Evolutionary conservation across 2,329 filamentous ascomycete species (phyloP).

Genomic region (Fusarium clavum): DNA sequence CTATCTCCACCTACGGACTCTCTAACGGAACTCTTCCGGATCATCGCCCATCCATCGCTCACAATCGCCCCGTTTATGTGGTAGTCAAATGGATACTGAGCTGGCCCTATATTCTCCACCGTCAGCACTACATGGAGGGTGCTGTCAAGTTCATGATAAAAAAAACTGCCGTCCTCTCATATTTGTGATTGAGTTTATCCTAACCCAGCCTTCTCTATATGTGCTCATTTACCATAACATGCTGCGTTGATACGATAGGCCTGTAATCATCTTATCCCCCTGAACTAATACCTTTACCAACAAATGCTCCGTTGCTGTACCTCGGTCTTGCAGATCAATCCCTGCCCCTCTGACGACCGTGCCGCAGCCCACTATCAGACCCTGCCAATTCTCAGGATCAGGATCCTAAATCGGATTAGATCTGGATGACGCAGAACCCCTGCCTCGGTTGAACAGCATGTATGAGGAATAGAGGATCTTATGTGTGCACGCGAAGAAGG

Average conservation of each 20-base stretch:
- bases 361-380: conserved; percentile 4
- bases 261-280: background rate
- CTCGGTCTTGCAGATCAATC: background rate
- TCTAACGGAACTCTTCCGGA: conserved; percentile 4
- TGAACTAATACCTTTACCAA: background rate
- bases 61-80: background rate
- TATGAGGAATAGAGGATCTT: background rate
- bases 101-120: background rate
- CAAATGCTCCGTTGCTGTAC: background rate
- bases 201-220: background rate
- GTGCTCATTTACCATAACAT: background rate
- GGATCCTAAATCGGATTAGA: conserved; percentile 32
- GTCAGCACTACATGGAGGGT: background rate
- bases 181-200: background rate
- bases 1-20: background rate
- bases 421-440: conserved; percentile 10
- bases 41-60: background rate
- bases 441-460: conserved; percentile 1
- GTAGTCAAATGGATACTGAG: background rate
- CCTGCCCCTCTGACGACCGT: background rate
- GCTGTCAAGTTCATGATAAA: background rate
- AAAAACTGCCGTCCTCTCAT: background rate
- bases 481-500: background rate
- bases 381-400: background rate
- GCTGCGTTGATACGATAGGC: background rate